phyloP scores from a whole-genome alignment of 257 asterid genomes.

The Capsicum chinense region DNA sequence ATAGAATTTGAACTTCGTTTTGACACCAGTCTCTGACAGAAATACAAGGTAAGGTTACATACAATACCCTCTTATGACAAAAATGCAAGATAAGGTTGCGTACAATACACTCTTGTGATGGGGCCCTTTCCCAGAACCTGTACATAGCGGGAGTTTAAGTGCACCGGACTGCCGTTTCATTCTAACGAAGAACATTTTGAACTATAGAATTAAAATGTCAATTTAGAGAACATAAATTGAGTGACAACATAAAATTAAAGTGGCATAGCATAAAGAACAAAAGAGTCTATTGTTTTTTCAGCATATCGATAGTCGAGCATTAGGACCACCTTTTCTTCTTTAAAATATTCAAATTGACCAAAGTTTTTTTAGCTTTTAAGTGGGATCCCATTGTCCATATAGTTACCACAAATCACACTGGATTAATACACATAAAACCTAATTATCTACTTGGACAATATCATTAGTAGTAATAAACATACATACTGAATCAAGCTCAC shows the following conservation, averaged over 20 bases:
- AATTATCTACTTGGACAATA: neutral
- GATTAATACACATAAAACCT: neutral
- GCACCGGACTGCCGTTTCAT: too few relatives aligned
- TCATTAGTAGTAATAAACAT: neutral
- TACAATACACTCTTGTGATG: too few relatives aligned
- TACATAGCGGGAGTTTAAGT: too few relatives aligned
- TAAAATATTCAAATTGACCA: neutral
- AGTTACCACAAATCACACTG: neutral
- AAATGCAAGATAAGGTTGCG: too few relatives aligned
- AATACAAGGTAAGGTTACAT: too few relatives aligned
- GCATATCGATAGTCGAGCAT: neutral
- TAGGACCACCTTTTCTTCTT: neutral
- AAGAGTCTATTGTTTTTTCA: neutral
- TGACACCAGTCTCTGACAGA: neutral
- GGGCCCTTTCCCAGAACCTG: too few relatives aligned
- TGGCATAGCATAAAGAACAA: neutral
- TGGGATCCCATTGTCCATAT: conserved; percentile 20
- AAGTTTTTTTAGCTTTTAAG: neutral
- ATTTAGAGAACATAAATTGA: neutral
- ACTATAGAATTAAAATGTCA: neutral
- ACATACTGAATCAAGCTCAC: neutral
- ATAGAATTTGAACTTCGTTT: neutral
- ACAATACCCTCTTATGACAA: too few relatives aligned
- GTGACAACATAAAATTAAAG: neutral
- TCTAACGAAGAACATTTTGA: neutral